phyloP scores from a whole-genome alignment of 495 filamentous ascomycete genomes.

The Staphylotrichum tortipilum region DNA sequence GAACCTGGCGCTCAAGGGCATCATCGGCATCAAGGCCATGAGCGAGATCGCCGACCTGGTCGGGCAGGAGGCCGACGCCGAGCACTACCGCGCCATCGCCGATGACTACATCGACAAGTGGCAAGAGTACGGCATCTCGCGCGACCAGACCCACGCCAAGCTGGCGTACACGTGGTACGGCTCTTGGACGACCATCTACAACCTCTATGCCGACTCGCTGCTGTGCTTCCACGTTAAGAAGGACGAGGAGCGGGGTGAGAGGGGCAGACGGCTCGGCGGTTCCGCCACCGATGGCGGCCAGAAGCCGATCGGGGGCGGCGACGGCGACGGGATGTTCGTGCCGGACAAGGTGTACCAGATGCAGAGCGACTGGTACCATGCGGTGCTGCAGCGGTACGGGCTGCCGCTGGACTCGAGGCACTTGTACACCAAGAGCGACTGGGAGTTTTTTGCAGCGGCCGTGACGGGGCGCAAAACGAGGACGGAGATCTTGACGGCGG shows the following conservation, averaged over 20 bases:
- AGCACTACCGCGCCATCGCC: slow-evolving; percentile 63
- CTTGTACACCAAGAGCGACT: slow-evolving; percentile 83
- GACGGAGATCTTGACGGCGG: slow-evolving; percentile 62
- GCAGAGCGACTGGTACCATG: slow-evolving; percentile 79
- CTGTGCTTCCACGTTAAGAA: slow-evolving; percentile 66
- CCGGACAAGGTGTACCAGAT: slow-evolving; percentile 69
- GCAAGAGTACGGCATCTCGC: slow-evolving; percentile 70
- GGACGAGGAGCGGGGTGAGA: neutral
- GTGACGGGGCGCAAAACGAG: slow-evolving; percentile 59
- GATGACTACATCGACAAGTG: slow-evolving; percentile 73
- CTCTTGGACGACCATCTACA: slow-evolving; percentile 92
- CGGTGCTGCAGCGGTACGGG: slow-evolving; percentile 72
- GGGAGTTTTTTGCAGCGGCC: slow-evolving; percentile 85
- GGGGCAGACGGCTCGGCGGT: neutral
- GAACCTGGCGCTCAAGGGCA: slow-evolving; percentile 87
- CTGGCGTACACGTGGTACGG: slow-evolving; percentile 92
- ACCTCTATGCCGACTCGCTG: slow-evolving; percentile 73
- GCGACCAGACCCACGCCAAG: slow-evolving; percentile 78
- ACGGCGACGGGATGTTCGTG: slow-evolving; percentile 37
- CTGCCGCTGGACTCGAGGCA: slow-evolving; percentile 83
- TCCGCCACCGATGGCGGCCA: slow-evolving; percentile 22
- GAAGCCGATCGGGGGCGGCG: slow-evolving; percentile 31
- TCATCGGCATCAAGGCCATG: slow-evolving; percentile 93
- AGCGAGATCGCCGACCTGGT: slow-evolving; percentile 66
- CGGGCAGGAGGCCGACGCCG: slow-evolving; percentile 56